Evolutionary conservation across 2,329 filamentous ascomycete species (phyloP), one percentile per base, ranked within the genome.

Genomic region (Aurifilum marmelostoma): DNA sequence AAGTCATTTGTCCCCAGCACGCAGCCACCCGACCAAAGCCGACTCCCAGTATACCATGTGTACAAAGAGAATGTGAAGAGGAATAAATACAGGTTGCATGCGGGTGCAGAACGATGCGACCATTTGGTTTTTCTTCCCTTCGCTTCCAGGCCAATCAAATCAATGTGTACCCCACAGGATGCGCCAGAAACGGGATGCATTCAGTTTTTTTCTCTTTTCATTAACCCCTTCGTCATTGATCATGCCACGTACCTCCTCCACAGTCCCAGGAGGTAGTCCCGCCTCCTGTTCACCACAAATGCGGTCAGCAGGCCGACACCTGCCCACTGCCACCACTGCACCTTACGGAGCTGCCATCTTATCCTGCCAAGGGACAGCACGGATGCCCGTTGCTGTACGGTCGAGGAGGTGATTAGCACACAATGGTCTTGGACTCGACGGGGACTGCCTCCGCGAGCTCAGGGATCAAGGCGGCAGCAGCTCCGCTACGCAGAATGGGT

Each of bases 311-410:
- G 29, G 27, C 70, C 68, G n/a, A 70, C 59, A 18, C 68, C 70
- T 32, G 68, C 68, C 70, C 70, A 71, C 29, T 71, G 70, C 70
- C 70, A 71, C 52, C 65, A 69, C 63, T 67, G 62, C 16, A 71
- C 70, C n/a, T 63, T 67, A 21, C 68, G 60, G 41, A 71, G 63
- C 37, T 65, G 50, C 70, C 70, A 70, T n/a, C 56, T 50, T 61
- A 71, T 67, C 41, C 54, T 66, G 29, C 34, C 41, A 62, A 70
- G 56, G 4, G 68, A 70, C 4, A 70, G 58, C 12, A 65, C 29
- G 16, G 66, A 68, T 43, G 63, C 34, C 21, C 70, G 68, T 61
- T 70, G 68, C 70, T 71, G 61, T 50, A 61, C 12, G 39, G 54
- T 29, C 29, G 63, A 43, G 32, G 56, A 16, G 24, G n/a, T 60